phyloP scores from a whole-genome alignment of 805 yeast species.

The Saturnispora serradocipensis region DNA sequence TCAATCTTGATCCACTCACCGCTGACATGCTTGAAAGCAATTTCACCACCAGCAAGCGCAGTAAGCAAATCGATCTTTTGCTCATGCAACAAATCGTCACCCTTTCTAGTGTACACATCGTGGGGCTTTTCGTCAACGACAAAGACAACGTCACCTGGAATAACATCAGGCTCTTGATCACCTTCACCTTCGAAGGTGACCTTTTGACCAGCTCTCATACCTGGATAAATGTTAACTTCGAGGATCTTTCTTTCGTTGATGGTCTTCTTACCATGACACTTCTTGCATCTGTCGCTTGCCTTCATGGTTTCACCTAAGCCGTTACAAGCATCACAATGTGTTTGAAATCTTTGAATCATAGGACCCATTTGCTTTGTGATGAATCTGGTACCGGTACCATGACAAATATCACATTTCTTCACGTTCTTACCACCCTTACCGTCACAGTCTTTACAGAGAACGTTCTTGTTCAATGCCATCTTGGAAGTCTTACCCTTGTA shows the following conservation, averaged over 20 bases:
- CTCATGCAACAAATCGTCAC: slow-evolving; percentile 76
- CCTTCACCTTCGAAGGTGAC: slow-evolving; percentile 92
- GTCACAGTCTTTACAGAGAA: slow-evolving; percentile 79
- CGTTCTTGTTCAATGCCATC: slow-evolving; percentile 86
- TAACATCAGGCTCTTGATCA: slow-evolving; percentile 89
- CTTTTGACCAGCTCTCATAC: slow-evolving; percentile 92
- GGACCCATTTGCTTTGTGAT: slow-evolving; percentile 99
- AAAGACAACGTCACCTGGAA: slow-evolving; percentile 95
- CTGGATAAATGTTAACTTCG: slow-evolving; percentile 92
- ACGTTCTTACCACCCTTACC: slow-evolving; percentile 96
- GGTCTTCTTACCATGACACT: slow-evolving; percentile 85
- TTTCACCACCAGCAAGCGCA: slow-evolving; percentile 93
- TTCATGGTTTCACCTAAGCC: slow-evolving; percentile 88
- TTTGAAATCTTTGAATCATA: slow-evolving; percentile 96
- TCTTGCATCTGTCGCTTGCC: slow-evolving; percentile 79
- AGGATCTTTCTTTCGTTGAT: slow-evolving; percentile 81
- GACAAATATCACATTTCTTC: slow-evolving; percentile 77
- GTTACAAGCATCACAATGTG: slow-evolving; percentile 83
- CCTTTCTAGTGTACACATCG: slow-evolving; percentile 73
- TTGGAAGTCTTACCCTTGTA: slow-evolving; percentile 92
- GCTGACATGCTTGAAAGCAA: slow-evolving; percentile 79
- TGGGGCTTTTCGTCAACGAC: slow-evolving; percentile 88
- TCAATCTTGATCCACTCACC: slow-evolving; percentile 84
- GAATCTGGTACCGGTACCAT: slow-evolving; percentile 85
- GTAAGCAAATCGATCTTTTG: slow-evolving; percentile 87